Conservation (phyloP, 2,329 filamentous ascomycete species). For the Aspergillus brasiliensis region DNA sequence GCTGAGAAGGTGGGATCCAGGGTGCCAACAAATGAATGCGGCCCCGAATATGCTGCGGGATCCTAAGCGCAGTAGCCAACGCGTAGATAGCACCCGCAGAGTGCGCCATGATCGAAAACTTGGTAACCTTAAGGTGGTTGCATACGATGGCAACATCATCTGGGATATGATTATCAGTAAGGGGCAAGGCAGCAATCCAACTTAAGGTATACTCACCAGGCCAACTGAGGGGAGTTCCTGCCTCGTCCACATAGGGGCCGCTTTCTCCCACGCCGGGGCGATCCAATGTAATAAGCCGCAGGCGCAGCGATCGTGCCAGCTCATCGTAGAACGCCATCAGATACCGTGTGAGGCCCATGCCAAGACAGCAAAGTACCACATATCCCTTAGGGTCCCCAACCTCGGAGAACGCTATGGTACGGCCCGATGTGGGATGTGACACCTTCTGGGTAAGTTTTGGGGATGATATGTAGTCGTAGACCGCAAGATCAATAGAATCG, state of each 20-base stretch:
- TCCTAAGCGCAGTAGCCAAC: slow-evolving; percentile 87
- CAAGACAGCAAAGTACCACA: slow-evolving; percentile 93
- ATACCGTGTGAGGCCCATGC: slow-evolving; percentile 95
- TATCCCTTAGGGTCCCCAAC: slow-evolving; percentile 90
- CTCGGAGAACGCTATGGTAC: slow-evolving; percentile 92
- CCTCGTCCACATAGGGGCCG: slow-evolving; percentile 77
- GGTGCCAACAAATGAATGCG: slow-evolving; percentile 92
- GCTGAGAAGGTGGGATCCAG: slow-evolving; percentile 88
- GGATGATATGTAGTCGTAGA: slow-evolving; percentile 80
- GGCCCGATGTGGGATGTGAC: slow-evolving; percentile 78
- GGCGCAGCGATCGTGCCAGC: slow-evolving; percentile 80
- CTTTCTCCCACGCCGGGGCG: slow-evolving; percentile 92
- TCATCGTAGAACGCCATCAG: slow-evolving; percentile 98
- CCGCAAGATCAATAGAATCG: slow-evolving; percentile 86
- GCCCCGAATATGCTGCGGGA: slow-evolving; percentile 93
- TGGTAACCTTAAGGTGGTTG: slow-evolving; percentile 85
- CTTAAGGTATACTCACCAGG: slow-evolving; percentile 65
- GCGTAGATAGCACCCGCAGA: slow-evolving; percentile 98
- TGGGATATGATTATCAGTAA: slow-evolving; percentile 18
- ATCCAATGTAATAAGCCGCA: slow-evolving; percentile 91
- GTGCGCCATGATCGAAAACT: slow-evolving; percentile 94
- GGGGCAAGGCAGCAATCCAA: neutral
- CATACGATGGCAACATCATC: slow-evolving; percentile 93
- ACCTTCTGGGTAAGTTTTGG: slow-evolving; percentile 87
- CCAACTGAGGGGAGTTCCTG: slow-evolving; percentile 88